Evolutionary conservation across 2,329 filamentous ascomycete genomes (phyloP).

Genomic region (Colletotrichum echinochloae): DNA sequence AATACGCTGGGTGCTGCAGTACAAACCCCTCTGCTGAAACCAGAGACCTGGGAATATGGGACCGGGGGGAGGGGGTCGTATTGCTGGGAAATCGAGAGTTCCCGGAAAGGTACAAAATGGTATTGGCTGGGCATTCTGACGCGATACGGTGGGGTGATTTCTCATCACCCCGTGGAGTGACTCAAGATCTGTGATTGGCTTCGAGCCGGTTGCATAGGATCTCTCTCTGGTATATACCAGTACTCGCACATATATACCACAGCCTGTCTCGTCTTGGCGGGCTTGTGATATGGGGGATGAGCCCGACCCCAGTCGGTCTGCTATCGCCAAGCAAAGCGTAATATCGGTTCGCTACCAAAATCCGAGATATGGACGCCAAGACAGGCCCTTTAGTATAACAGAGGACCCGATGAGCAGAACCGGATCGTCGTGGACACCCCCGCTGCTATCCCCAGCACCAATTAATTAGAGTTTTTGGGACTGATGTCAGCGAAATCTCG

Average conservation of each 20-base stretch:
- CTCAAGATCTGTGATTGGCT: neutral
- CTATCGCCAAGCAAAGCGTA: slow-evolving; percentile 1
- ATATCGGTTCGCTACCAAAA: neutral
- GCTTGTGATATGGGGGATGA: neutral
- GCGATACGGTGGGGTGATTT: no score
- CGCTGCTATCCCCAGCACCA: no score
- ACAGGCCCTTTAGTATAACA: neutral
- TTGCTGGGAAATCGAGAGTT: neutral
- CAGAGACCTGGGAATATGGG: slow-evolving; percentile 5
- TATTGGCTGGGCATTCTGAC: neutral
- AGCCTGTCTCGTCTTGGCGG: neutral
- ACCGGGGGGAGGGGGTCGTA: neutral
- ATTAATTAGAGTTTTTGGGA: slow-evolving; percentile 2
- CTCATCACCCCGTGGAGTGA: no score
- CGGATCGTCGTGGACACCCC: slow-evolving; percentile 28
- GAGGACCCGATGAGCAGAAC: slow-evolving; percentile 15
- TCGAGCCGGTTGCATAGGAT: neutral
- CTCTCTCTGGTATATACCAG: no score
- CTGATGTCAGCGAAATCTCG: neutral
- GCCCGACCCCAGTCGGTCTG: neutral
- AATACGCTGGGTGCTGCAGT: neutral
- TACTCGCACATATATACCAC: no score
- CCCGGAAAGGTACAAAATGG: neutral
- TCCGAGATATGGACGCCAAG: neutral
- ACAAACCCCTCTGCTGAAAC: neutral